Evolutionary conservation across 225 moss, liverwort and hornwort genomes (phyloP), one percentile per base, ranked within the genome.

Genomic region (Anthoceros angustus): DNA sequence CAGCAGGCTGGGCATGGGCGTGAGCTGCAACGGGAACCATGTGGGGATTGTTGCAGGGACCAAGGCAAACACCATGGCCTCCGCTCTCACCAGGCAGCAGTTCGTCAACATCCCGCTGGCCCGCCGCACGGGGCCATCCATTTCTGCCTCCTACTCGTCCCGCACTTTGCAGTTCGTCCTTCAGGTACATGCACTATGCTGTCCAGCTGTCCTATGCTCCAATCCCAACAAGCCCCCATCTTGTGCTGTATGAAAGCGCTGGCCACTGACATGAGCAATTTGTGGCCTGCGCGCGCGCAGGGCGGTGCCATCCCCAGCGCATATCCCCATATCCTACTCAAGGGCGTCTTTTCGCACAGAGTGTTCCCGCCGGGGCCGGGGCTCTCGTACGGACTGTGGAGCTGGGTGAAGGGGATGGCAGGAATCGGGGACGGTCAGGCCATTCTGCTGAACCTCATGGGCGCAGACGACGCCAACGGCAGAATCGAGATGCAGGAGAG

Each of bases 11-110:
- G 72, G 72, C 49, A 60, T 20, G 65, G 72, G 72, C 40, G 50
- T 66, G n/a, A 72, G 72, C 72, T 66, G 60, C 66, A 72, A 72
- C 21, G 72, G 72, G 11, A 72, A 67, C 66, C 55, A 66, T 25
- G 61, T 72, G 23, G 61, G 24, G 12, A 49, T 72, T 24, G 72
- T 60, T 12, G 55, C 12, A 1, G 72, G 66, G 24, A 41, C 72
- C 15, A 21, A 39, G 39, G 72, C 72, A 32, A 50, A 65, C 32
- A 66, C 60, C 12, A 7, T 8, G 40, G 72, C 40, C 9, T 1
- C 32, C 12, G 55, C 66, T 10, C 38, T 67, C 25, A 25, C 42
- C 55, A 42, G 46, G 40, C 12, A 39, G 7, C 20, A 9, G 10
- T 72, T 72, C 24, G 61, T 66, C 40, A 20, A 40, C 39, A 61